These are phyloP conservation scores for Zygotorulaspora mrakii DNA, from an alignment of 1,139 yeast species.

Conservation along the genomic window DNA sequence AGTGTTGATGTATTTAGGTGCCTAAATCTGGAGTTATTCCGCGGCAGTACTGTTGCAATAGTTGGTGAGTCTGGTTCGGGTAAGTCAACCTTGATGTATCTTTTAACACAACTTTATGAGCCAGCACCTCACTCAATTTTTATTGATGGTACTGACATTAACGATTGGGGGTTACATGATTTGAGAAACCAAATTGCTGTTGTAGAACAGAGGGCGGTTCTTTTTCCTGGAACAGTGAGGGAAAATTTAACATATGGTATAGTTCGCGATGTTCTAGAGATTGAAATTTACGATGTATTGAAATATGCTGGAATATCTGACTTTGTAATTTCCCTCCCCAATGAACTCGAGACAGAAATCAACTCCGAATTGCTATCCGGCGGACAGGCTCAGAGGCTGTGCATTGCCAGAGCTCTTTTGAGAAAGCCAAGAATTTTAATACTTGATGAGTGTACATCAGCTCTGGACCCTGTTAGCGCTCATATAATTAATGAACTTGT, in stretches of 20 bases:
- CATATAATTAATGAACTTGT: conserved; percentile 43
- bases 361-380: conserved; percentile 64
- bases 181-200: conserved; percentile 53
- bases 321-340: conserved; percentile 51
- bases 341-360: conserved; percentile 54
- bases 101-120: conserved; percentile 52
- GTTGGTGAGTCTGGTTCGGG: conserved; percentile 81
- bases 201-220: conserved; percentile 64
- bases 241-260: conserved; percentile 68
- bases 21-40: conserved; percentile 42
- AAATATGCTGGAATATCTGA: conserved; percentile 48
- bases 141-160: conserved; percentile 45
- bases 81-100: conserved; percentile 60
- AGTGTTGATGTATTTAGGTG: conserved; percentile 38
- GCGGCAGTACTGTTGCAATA: conserved; percentile 55
- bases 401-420: conserved; percentile 70
- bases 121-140: conserved; percentile 39
- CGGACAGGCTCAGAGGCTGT: conserved; percentile 75
- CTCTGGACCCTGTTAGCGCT: conserved; percentile 59
- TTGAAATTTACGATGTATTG: conserved; percentile 43
- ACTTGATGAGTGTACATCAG: conserved; percentile 79
- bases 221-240: conserved; percentile 62
- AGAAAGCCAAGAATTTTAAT: conserved; percentile 60
- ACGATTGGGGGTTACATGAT: conserved; percentile 45
- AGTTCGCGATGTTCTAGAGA: conserved; percentile 31